Conservation (phyloP, 257 asterid genomes). For the Petunia axillaris region DNA sequence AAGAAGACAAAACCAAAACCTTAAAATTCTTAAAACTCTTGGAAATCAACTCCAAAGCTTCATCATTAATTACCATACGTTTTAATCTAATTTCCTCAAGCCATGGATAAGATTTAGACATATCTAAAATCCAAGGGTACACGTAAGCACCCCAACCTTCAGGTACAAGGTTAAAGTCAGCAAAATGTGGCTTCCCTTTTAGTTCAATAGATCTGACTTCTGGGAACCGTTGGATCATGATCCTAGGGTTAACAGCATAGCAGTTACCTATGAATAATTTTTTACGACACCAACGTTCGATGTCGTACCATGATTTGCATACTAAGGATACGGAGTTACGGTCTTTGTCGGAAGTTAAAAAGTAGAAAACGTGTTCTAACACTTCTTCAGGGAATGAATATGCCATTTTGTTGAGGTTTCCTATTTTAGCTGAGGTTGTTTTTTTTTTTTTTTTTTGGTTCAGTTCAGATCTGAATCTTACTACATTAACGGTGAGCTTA, state of each 20-base stretch:
- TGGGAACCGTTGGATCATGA: slow-evolving; percentile 79
- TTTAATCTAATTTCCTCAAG: slow-evolving; percentile 91
- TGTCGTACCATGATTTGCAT: slow-evolving; percentile 94
- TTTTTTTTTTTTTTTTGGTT: too few relatives aligned
- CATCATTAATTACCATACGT: slow-evolving; percentile 88
- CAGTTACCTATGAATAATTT: slow-evolving; percentile 83
- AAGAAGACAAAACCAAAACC: slow-evolving; percentile 71
- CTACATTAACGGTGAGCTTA: slow-evolving; percentile 42
- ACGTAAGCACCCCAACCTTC: slow-evolving; percentile 90
- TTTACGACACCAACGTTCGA: slow-evolving; percentile 86
- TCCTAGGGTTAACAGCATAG: slow-evolving; percentile 70
- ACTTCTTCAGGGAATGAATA: slow-evolving; percentile 87
- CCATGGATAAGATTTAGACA: slow-evolving; percentile 69
- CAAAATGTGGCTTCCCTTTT: slow-evolving; percentile 96
- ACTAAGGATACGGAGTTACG: slow-evolving; percentile 85
- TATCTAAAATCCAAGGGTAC: slow-evolving; percentile 71
- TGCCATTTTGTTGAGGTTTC: slow-evolving; percentile 59
- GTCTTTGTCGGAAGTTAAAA: slow-evolving; percentile 62
- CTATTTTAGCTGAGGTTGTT: not conserved
- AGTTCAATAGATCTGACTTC: slow-evolving; percentile 74
- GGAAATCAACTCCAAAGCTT: slow-evolving; percentile 74
- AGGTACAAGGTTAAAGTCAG: slow-evolving; percentile 88
- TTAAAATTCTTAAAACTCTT: slow-evolving; percentile 75
- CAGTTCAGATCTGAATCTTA: slow-evolving; percentile 40
- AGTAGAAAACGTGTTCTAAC: slow-evolving; percentile 78